Conservation (phyloP, 345 rosid species). For the Aquilaria sinensis region DNA sequence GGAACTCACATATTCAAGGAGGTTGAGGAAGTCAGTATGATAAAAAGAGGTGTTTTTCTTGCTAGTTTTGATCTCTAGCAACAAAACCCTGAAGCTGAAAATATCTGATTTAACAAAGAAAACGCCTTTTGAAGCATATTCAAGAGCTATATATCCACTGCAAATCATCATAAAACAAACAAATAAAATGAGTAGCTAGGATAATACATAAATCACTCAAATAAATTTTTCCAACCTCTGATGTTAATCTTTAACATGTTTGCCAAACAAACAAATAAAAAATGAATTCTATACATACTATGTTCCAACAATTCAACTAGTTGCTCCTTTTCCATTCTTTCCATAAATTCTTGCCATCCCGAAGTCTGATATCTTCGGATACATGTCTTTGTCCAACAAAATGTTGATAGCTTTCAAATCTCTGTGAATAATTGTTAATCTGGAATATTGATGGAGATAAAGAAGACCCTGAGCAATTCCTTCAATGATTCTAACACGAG, state of each 20-base stretch:
- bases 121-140: constrained; percentile 12
- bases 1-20: background rate
- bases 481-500: background rate
- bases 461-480: constrained; percentile 3
- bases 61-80: constrained; percentile 4
- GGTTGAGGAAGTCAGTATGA: background rate
- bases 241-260: background rate
- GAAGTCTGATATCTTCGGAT: constrained; percentile 16
- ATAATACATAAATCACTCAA: too few relatives aligned
- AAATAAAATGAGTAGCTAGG: too few relatives aligned
- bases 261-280: background rate
- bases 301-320: constrained; percentile 3
- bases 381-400: constrained; percentile 2
- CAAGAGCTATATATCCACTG: constrained; percentile 3
- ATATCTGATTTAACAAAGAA: constrained; percentile 15
- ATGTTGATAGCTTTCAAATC: constrained; percentile 1
- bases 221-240: too few relatives aligned
- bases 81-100: constrained; percentile 15
- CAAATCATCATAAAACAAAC: background rate
- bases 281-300: background rate
- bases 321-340: background rate
- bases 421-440: background rate
- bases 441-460: constrained; percentile 1
- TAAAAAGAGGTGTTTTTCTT: constrained; percentile 4
- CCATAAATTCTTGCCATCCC: constrained; percentile 14